These are phyloP conservation scores for Eucalyptus dawsonii DNA, from an alignment of 345 rosid species.

Conservation along the genomic window DNA sequence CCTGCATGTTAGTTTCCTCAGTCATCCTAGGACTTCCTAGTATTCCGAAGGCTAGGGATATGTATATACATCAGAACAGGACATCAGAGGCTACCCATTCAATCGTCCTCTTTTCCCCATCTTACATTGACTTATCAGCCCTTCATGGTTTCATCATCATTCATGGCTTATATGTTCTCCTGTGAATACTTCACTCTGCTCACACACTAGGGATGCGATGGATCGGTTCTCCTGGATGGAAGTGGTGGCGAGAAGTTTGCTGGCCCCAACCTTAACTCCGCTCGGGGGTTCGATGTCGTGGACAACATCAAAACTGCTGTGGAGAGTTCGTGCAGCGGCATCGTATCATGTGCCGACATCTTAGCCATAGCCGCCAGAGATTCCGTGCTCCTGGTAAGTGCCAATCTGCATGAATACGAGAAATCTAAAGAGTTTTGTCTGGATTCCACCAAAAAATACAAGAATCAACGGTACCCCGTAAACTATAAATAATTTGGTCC, in stretches of 20 bases:
- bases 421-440: neutral
- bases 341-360: slow-evolving; percentile 71
- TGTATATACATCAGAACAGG: neutral
- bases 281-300: slow-evolving; percentile 46
- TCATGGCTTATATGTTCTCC: neutral
- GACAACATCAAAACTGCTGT: slow-evolving; percentile 58
- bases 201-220: slow-evolving; percentile 31
- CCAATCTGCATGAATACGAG: neutral
- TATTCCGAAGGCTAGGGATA: neutral
- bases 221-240: slow-evolving; percentile 49
- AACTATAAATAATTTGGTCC: neutral
- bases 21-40: neutral
- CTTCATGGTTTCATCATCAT: neutral
- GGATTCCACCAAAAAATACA: neutral
- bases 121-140: neutral
- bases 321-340: slow-evolving; percentile 55
- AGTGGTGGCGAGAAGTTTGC: slow-evolving; percentile 38
- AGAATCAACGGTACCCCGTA: neutral
- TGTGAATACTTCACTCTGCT: neutral
- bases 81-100: neutral
- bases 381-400: slow-evolving; percentile 51
- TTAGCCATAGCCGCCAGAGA: slow-evolving; percentile 66
- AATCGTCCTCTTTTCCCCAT: neutral
- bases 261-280: slow-evolving; percentile 32
- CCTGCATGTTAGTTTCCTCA: neutral